Evolutionary conservation across 2,329 filamentous ascomycete genomes (phyloP).

Genomic region (Mycosphaerella sp.): DNA sequence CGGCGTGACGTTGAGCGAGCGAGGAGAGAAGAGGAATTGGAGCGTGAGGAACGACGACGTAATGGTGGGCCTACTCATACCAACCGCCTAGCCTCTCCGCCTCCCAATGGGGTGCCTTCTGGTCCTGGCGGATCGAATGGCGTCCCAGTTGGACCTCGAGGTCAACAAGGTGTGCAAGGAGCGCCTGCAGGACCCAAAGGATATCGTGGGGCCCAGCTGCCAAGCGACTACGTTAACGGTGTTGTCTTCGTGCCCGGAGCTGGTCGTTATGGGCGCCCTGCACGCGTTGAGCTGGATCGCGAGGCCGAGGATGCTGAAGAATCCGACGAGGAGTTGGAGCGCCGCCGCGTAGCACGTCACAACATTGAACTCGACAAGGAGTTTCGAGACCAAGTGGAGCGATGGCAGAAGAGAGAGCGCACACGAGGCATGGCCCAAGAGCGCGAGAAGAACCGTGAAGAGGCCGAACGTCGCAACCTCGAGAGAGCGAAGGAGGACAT

Average conservation of each 20-base stretch:
- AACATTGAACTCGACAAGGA: slow-evolving; percentile 70
- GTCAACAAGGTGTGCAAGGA: slow-evolving; percentile 57
- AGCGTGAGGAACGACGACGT: slow-evolving; percentile 72
- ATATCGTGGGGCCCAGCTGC: slow-evolving; percentile 53
- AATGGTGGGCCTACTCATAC: slow-evolving; percentile 55
- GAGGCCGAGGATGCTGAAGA: slow-evolving; percentile 86
- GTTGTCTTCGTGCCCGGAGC: slow-evolving; percentile 72
- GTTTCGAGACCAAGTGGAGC: slow-evolving; percentile 77
- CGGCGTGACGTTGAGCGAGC: slow-evolving; percentile 82
- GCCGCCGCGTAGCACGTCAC: slow-evolving; percentile 62
- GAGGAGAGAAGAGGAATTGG: slow-evolving; percentile 83
- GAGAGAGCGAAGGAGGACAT: slow-evolving; percentile 60
- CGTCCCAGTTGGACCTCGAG: slow-evolving; percentile 67
- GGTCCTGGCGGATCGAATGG: slow-evolving; percentile 62
- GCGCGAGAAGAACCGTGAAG: slow-evolving; percentile 74
- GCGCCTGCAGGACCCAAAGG: slow-evolving; percentile 67
- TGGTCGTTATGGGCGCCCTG: slow-evolving; percentile 44
- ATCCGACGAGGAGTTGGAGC: slow-evolving; percentile 78
- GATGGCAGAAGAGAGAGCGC: slow-evolving; percentile 85
- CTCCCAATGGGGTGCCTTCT: slow-evolving; percentile 33
- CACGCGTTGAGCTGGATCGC: slow-evolving; percentile 46
- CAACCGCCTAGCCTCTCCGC: slow-evolving; percentile 66
- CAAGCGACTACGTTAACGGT: slow-evolving; percentile 67
- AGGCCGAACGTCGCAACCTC: slow-evolving; percentile 61
- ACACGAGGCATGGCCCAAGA: slow-evolving; percentile 77